A percentile compares a stretch with the other conserved stretches of the same genome.
phyloP scores from a whole-genome alignment of 2,329 filamentous ascomycete species.

The Colletotrichum aenigma region DNA sequence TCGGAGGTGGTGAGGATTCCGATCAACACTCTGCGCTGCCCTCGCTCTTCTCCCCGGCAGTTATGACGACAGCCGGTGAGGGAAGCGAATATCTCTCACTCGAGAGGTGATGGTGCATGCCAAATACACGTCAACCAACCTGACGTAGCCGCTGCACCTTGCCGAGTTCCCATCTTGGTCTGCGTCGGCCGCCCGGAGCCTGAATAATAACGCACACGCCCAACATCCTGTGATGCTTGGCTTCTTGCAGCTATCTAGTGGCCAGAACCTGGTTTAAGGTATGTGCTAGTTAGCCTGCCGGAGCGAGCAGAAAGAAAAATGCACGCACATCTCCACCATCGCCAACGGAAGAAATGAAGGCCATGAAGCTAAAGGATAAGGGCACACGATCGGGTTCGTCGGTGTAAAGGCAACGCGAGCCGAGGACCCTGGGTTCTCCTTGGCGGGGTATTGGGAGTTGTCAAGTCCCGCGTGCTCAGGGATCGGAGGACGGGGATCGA shows the following conservation, averaged over 20 bases:
- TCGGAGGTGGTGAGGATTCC: not conserved
- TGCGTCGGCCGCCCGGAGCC: not conserved
- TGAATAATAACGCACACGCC: not conserved
- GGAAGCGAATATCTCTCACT: not conserved
- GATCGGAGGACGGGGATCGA: not conserved
- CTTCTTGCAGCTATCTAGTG: not conserved
- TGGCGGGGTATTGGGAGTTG: not conserved
- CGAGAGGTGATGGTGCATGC: not conserved
- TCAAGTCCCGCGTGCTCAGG: not conserved
- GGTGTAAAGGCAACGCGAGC: constrained; percentile 2
- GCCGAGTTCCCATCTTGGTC: not conserved
- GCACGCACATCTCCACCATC: not conserved
- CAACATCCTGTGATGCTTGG: no score
- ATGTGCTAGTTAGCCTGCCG: not conserved
- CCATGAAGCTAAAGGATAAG: not conserved
- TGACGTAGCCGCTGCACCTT: not conserved
- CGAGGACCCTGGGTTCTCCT: constrained; percentile 1
- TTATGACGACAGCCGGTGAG: not conserved
- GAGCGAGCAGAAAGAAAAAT: not conserved
- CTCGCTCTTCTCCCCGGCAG: not conserved
- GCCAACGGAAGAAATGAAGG: not conserved
- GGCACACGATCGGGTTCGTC: not conserved
- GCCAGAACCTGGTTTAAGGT: not conserved
- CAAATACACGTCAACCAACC: not conserved
- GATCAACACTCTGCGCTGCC: not conserved